Evolutionary conservation across 306 rosid species (phyloP), one percentile per base, ranked within the genome.

Genomic region (Dalbergia oliveri): DNA sequence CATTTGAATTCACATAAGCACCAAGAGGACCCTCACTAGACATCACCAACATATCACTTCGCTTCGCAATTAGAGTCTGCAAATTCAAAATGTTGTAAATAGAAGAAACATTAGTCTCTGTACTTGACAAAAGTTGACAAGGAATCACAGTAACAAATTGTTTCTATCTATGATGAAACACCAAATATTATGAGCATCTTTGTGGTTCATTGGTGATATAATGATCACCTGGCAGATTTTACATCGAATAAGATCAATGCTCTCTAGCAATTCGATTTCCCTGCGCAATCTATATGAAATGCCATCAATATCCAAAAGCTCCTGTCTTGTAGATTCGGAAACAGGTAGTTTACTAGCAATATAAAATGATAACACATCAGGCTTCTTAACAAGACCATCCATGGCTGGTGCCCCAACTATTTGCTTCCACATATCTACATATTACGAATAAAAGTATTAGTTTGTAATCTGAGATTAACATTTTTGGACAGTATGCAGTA

Each of bases 271-370:
- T 88, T 91, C 98, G 84, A 96, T 86, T 87, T 96, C 99, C 87
- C 93, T 83, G 23, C 94, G 98, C 81, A 96, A 57, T 85, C 99
- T 89, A 84, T 96, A 93, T 66, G 93, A 76, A 74, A 93, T 86
- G 72, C 98, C 98, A 71, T 90, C 93, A 21, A 96, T 93, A 77
- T 93, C 98, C 85, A 96, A 80, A 75, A 96, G 99, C 75, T 96
- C 97, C 86, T 93, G 99, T 84, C 99, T 90, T 71, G 94, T 91
- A 79, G 94, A 90, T 81, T 91, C 97, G 51, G 99, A 96, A 54
- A 96, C 97, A 11, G 98, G 98, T 87, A 96, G 83, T 89, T 96
- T 96, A 85, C 98, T 91, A 66, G 98, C 99, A 7, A 96, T 93
- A 64, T 86, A 82, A 88, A 93, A 96, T 41, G 98, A 91, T 82